A percentile compares a stretch with the other conserved stretches of the same genome.
phyloP scores from a whole-genome alignment of 1,284 basidiomycete genomes.

The Exobasidium cylindrosporum region DNA sequence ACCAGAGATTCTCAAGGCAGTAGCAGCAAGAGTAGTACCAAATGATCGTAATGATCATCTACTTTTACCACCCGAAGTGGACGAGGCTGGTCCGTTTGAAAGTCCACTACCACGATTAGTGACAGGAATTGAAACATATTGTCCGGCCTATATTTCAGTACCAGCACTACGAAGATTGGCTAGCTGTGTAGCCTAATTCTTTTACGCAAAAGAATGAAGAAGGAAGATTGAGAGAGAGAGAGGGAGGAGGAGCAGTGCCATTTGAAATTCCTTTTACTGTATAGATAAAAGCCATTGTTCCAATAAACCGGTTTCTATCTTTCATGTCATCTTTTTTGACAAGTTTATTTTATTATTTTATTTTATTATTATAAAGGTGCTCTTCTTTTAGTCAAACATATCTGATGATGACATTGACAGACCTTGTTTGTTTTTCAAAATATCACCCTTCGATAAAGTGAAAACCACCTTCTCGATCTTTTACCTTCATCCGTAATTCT shows the following conservation, averaged over 20 bases:
- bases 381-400: too few relatives aligned
- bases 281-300: too few relatives aligned
- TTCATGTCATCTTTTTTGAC: too few relatives aligned
- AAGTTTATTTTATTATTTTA: too few relatives aligned
- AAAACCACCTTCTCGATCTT: conserved; percentile 11
- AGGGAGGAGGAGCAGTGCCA: too few relatives aligned
- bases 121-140: conserved; percentile 55
- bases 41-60: conserved; percentile 55
- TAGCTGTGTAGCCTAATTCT: conserved; percentile 45
- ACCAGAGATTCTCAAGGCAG: conserved; percentile 55
- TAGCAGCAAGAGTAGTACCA: conserved; percentile 51
- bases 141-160: conserved; percentile 51
- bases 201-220: too few relatives aligned
- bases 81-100: conserved; percentile 55
- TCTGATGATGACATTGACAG: too few relatives aligned
- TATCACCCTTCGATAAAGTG: background rate
- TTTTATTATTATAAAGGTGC: too few relatives aligned
- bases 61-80: conserved; percentile 53
- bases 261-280: too few relatives aligned
- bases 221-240: too few relatives aligned
- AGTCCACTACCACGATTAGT: conserved; percentile 51
- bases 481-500: conserved; percentile 66
- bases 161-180: conserved; percentile 49
- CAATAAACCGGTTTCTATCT: too few relatives aligned
- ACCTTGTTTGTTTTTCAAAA: too few relatives aligned